Evolutionary conservation across 192 early-diverging fungal species (phyloP), one percentile per base, ranked within the genome.

Genomic region (Coemansia sp.): DNA sequence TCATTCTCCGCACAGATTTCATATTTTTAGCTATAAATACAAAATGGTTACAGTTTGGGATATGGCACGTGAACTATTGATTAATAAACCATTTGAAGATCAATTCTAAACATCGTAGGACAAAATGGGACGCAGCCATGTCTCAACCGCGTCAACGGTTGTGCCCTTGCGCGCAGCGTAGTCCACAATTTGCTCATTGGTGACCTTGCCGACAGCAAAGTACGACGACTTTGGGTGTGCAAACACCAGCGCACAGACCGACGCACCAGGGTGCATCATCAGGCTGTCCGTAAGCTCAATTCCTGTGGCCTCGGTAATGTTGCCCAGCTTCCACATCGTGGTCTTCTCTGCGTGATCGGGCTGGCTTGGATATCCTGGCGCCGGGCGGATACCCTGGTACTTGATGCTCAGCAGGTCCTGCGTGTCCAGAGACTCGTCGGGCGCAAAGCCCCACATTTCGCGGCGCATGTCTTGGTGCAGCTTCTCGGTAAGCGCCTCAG

Each of bases 131-230:
- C 84, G 83, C 52, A 94, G 71, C 90, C 91, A 92, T 27, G 84
- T 88, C 76, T 94, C 92, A 10, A 88, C 84, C 21, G 75, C 86
- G 1, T 84, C 85, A 7, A 91, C 67, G 6, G 69, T 45, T 65
- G 88, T 82, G 62, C 77, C 71, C 74, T 93, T 92, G 59, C 92
- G 86, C 21, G 74, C 73, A 21, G 90, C 85, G 66, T 94, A 94
- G 64, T 91, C 87, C 23, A 74, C 74, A n/a, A 95, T 71, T 77
- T 97, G 95, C 62, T 96, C 95, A 77, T 91, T 91, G 58, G 85
- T 86, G 72, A 97, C 88, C 76, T 97, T 97, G 71, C 95, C 95
- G 12, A 96, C 92, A 5, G 95, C 94, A 88, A 97, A 97, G 80
- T 97, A 97, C 59, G 86, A 86, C 39, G 87, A 83, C 60, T 92